Evolutionary conservation across 768 basidiomycete species (phyloP).

Genomic region (Boletus rubroflammeus): DNA sequence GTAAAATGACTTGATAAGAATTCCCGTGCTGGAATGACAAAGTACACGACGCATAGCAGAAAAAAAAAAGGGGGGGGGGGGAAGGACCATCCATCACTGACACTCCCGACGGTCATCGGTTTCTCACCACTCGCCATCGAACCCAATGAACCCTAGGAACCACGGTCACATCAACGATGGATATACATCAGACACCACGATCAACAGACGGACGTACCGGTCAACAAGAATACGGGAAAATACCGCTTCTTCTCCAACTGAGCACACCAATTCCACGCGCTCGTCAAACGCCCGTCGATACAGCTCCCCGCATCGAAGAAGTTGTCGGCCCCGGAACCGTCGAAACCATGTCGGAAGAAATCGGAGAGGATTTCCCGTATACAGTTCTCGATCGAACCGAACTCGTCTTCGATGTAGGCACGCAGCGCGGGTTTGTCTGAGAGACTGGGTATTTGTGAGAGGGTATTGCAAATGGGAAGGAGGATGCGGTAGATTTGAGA

Average conservation of each 20-base stretch:
- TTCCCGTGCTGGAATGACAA: background rate
- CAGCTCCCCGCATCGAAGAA: slow-evolving; percentile 85
- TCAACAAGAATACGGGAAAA: slow-evolving; percentile 74
- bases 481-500: slow-evolving; percentile 90
- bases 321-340: slow-evolving; percentile 88
- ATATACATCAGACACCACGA: background rate
- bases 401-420: slow-evolving; percentile 79
- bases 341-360: slow-evolving; percentile 86
- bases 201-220: slow-evolving; percentile 40
- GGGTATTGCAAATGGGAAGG: slow-evolving; percentile 79
- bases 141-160: slow-evolving; percentile 68
- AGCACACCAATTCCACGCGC: slow-evolving; percentile 92
- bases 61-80: background rate
- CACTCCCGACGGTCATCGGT: background rate
- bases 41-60: background rate
- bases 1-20: background rate
- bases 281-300: slow-evolving; percentile 82
- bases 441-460: slow-evolving; percentile 67
- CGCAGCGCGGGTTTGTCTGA: slow-evolving; percentile 64
- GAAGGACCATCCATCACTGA: background rate
- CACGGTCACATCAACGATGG: background rate
- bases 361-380: slow-evolving; percentile 71
- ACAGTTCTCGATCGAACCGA: slow-evolving; percentile 69
- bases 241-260: slow-evolving; percentile 82
- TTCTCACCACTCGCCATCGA: slow-evolving; percentile 78